Conservation (phyloP, 2,329 filamentous ascomycete genomes). For the Clonostachys chloroleuca region DNA sequence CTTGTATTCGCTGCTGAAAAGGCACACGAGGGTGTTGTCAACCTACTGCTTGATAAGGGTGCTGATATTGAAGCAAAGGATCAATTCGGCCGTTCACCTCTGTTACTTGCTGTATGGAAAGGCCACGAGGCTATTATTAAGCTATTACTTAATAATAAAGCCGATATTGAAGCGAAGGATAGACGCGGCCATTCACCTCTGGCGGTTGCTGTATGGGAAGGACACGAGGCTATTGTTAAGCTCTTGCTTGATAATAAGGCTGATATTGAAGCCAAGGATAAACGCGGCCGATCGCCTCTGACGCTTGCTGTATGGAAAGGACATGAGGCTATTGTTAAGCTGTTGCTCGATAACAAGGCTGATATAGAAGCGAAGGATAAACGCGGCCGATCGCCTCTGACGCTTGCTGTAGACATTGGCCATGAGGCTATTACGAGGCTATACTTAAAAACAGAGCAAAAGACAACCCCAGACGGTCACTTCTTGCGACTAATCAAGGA, state of each 20-base stretch:
- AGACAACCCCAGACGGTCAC: background rate
- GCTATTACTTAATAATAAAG: constrained; percentile 7
- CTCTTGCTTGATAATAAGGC: background rate
- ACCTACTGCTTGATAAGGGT: background rate
- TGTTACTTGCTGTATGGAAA: background rate
- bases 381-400: background rate
- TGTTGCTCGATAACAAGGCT: constrained; percentile 8
- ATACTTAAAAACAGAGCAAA: background rate
- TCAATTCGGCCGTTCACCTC: constrained; percentile 6
- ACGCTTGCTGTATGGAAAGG: constrained; percentile 2
- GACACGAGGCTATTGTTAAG: background rate
- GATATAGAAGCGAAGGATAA: constrained; percentile 8
- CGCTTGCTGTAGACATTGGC: background rate
- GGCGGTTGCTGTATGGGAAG: background rate
- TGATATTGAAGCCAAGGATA: background rate
- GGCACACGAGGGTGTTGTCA: background rate
- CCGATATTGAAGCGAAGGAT: constrained; percentile 8
- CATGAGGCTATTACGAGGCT: background rate
- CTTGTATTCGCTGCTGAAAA: no score
- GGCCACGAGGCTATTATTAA: background rate
- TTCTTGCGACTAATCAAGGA: no score
- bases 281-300: background rate
- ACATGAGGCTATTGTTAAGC: background rate
- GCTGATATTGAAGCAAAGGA: constrained; percentile 8
- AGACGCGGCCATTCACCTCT: background rate